phyloP scores from a whole-genome alignment of 2,329 filamentous ascomycete genomes.

The Allantophomopsis lycopodina region DNA sequence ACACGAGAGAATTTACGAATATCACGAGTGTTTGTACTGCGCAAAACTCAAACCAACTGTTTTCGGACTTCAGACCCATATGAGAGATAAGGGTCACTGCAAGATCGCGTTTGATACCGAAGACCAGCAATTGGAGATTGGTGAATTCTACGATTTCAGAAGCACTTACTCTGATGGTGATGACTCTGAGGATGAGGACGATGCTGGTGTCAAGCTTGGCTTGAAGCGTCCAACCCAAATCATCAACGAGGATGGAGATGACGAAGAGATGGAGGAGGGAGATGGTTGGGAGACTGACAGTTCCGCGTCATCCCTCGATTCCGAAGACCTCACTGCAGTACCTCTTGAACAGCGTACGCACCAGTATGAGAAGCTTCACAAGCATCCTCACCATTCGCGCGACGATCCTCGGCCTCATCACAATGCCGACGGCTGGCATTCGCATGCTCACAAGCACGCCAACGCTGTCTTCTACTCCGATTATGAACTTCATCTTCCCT shows the following conservation, averaged over 20 bases:
- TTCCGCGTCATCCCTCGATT: slow-evolving; percentile 77
- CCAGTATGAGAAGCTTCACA: slow-evolving; percentile 58
- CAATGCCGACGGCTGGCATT: slow-evolving; percentile 67
- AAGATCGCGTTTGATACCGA: slow-evolving; percentile 88
- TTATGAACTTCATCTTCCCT: slow-evolving; percentile 84
- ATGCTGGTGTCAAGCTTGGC: slow-evolving; percentile 57
- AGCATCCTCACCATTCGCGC: slow-evolving; percentile 64
- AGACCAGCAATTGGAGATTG: slow-evolving; percentile 84
- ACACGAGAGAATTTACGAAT: slow-evolving; percentile 64
- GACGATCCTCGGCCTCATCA: slow-evolving; percentile 59
- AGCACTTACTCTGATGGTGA: slow-evolving; percentile 81
- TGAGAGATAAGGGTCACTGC: slow-evolving; percentile 94
- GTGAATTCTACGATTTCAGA: slow-evolving; percentile 94
- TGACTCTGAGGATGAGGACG: slow-evolving; percentile 44
- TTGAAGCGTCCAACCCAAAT: slow-evolving; percentile 39
- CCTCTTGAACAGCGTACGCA: slow-evolving; percentile 60
- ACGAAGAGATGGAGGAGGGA: slow-evolving; percentile 42
- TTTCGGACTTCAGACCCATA: slow-evolving; percentile 82
- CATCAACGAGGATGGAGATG: slow-evolving; percentile 34
- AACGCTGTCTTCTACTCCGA: slow-evolving; percentile 82
- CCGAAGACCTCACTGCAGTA: slow-evolving; percentile 68
- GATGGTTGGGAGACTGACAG: slow-evolving; percentile 96
- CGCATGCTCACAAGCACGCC: slow-evolving; percentile 60
- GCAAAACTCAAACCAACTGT: slow-evolving; percentile 68
- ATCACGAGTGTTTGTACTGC: slow-evolving; percentile 79